phyloP scores from a whole-genome alignment of 73 alveolate species.

The Stentor coeruleus region DNA sequence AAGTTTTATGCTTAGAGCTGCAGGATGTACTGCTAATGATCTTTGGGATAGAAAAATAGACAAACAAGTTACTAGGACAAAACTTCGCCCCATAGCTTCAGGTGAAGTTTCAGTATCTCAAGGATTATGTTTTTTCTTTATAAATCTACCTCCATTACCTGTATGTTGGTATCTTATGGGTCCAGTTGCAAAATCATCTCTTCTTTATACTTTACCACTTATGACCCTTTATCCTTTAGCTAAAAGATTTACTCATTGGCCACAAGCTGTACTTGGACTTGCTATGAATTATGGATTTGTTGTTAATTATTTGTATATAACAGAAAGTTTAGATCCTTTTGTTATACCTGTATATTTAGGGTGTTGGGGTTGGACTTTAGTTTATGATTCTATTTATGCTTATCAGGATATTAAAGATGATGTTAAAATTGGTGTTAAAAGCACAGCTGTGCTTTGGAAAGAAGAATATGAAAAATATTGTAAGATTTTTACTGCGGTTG shows the following conservation, averaged over 20 bases:
- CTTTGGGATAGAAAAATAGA: slow-evolving; percentile 79
- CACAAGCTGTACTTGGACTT: slow-evolving; percentile 68
- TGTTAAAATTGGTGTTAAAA: slow-evolving; percentile 57
- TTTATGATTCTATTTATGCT: slow-evolving; percentile 86
- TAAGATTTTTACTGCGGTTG: slow-evolving; percentile 27
- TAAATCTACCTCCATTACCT: slow-evolving; percentile 41
- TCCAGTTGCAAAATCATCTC: slow-evolving; percentile 31
- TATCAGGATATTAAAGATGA: slow-evolving; percentile 74
- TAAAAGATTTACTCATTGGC: slow-evolving; percentile 70
- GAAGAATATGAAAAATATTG: slow-evolving; percentile 28
- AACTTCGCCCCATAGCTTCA: slow-evolving; percentile 76
- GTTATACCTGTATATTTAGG: slow-evolving; percentile 61
- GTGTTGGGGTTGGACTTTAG: slow-evolving; percentile 54
- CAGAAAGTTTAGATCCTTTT: slow-evolving; percentile 45
- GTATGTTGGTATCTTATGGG: slow-evolving; percentile 33
- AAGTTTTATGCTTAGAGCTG: slow-evolving; percentile 78
- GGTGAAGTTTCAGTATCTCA: slow-evolving; percentile 64
- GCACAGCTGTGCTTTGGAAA: slow-evolving; percentile 67
- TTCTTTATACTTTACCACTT: slow-evolving; percentile 60
- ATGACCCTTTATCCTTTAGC: slow-evolving; percentile 74
- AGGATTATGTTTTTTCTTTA: slow-evolving; percentile 45
- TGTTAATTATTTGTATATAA: slow-evolving; percentile 66
- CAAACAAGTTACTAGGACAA: slow-evolving; percentile 74
- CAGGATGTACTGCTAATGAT: slow-evolving; percentile 87
- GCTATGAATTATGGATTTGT: slow-evolving; percentile 80